phyloP scores from a whole-genome alignment of 208 protist species.

The Trypanosoma mega region DNA sequence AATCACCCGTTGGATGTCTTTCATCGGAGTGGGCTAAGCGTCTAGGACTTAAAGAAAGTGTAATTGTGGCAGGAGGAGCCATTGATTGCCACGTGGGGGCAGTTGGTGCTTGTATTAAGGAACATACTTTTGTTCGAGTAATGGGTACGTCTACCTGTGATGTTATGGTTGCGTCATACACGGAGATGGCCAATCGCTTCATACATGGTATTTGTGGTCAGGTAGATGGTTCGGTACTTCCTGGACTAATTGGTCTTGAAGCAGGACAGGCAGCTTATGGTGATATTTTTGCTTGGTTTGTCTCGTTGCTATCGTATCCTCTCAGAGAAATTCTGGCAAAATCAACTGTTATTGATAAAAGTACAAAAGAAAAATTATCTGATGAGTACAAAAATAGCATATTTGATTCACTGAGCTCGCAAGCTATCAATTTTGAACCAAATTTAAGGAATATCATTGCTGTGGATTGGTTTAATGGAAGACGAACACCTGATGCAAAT shows the following conservation, averaged over 20 bases:
- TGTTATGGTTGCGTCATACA: constrained; percentile 50
- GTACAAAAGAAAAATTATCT: constrained; percentile 30
- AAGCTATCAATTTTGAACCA: constrained; percentile 26
- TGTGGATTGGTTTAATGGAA: constrained; percentile 67
- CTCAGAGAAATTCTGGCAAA: constrained; percentile 31
- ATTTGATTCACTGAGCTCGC: constrained; percentile 27
- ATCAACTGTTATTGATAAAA: constrained; percentile 27
- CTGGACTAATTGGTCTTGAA: constrained; percentile 50
- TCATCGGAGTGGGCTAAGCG: constrained; percentile 38
- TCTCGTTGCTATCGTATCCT: constrained; percentile 38
- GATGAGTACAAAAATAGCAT: constrained; percentile 30
- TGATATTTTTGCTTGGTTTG: constrained; percentile 66
- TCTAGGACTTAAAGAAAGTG: constrained; percentile 31
- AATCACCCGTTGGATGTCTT: constrained; percentile 44
- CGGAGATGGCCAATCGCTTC: constrained; percentile 26
- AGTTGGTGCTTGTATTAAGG: constrained; percentile 47
- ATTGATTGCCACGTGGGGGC: constrained; percentile 62
- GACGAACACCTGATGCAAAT: constrained; percentile 56
- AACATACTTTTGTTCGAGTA: constrained; percentile 47
- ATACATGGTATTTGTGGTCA: constrained; percentile 57
- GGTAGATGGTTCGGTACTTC: constrained; percentile 56
- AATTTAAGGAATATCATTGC: constrained; percentile 29
- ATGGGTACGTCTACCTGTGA: constrained; percentile 75
- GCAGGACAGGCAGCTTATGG: constrained; percentile 61
- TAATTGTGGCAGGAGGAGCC: constrained; percentile 50